A percentile compares a stretch with the other conserved stretches of the same genome.
phyloP scores from a whole-genome alignment of 192 early-diverging fungal species.

The Entomortierella parvispora region DNA sequence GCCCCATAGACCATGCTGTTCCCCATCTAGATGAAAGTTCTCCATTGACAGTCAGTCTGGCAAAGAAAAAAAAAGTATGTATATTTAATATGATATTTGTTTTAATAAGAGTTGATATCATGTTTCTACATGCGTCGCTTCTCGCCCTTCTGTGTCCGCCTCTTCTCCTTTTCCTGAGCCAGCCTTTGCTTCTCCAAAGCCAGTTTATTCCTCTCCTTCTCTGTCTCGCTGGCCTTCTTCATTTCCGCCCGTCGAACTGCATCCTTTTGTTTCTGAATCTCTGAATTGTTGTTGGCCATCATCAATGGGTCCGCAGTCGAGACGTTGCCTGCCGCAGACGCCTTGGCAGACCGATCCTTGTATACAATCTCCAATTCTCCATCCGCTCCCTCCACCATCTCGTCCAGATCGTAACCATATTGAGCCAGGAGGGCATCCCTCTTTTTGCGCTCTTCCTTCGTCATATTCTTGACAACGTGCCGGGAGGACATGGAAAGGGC shows the following conservation, averaged over 20 bases:
- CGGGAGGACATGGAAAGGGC: slow-evolving; percentile 33
- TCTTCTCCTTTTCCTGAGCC: slow-evolving; percentile 59
- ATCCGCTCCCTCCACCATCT: slow-evolving; percentile 63
- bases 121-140: slow-evolving; percentile 65
- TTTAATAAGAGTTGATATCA: not conserved
- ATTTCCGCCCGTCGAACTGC: slow-evolving; percentile 56
- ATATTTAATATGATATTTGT: not conserved
- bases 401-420: slow-evolving; percentile 74
- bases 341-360: slow-evolving; percentile 49
- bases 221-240: slow-evolving; percentile 58
- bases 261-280: slow-evolving; percentile 69
- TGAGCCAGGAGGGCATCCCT: slow-evolving; percentile 61
- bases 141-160: slow-evolving; percentile 62
- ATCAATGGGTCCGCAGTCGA: slow-evolving; percentile 44
- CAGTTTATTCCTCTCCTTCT: slow-evolving; percentile 64
- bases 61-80: slow-evolving; percentile 1
- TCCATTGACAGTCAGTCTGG: not conserved
- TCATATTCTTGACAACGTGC: slow-evolving; percentile 54
- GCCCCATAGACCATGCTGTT: slow-evolving; percentile 43
- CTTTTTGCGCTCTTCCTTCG: slow-evolving; percentile 61
- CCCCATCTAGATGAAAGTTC: no score
- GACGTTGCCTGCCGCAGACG: not conserved
- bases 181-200: slow-evolving; percentile 63
- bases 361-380: slow-evolving; percentile 75
- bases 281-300: slow-evolving; percentile 67